Evolutionary conservation across 1,284 basidiomycete genomes (phyloP).

Genomic region (Malassezia psittaci): DNA sequence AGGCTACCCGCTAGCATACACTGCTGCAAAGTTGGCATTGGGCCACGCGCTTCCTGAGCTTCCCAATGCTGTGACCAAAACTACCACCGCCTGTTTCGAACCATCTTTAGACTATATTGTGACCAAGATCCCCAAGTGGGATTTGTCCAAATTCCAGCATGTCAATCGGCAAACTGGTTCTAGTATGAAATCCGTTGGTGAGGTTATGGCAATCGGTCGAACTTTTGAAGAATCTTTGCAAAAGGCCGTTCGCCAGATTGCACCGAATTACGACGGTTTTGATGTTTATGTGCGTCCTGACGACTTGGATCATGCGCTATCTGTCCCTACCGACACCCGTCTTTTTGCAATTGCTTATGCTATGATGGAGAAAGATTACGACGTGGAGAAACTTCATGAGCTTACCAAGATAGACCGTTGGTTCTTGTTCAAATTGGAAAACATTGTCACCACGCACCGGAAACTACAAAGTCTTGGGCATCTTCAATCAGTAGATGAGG

Average conservation of each 20-base stretch:
- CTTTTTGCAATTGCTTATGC: conserved; percentile 95
- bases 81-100: conserved; percentile 97
- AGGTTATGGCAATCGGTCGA: conserved; percentile 98
- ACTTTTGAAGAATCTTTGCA: conserved; percentile 98
- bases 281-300: conserved; percentile 64
- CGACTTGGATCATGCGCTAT: conserved; percentile 69
- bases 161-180: conserved; percentile 93
- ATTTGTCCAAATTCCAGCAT: conserved; percentile 92
- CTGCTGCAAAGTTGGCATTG: conserved; percentile 97
- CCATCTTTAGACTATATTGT: conserved; percentile 99
- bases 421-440: conserved; percentile 98
- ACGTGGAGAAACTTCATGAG: conserved; percentile 78
- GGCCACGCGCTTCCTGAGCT: conserved; percentile 95
- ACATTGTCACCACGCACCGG: conserved; percentile 60
- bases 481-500: conserved; percentile 54
- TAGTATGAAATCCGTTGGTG: conserved; percentile 97
- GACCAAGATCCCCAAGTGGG: conserved; percentile 98
- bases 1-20: conserved; percentile 97
- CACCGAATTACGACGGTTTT: conserved; percentile 66
- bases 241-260: conserved; percentile 95
- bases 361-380: conserved; percentile 85
- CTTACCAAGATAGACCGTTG: conserved; percentile 94
- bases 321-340: conserved; percentile 72
- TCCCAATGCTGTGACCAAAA: conserved; percentile 97
- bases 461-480: conserved; percentile 49